Evolutionary conservation across 306 rosid species (phyloP), one percentile per base, ranked within the genome.

Genomic region (Sicyos baderoa): DNA sequence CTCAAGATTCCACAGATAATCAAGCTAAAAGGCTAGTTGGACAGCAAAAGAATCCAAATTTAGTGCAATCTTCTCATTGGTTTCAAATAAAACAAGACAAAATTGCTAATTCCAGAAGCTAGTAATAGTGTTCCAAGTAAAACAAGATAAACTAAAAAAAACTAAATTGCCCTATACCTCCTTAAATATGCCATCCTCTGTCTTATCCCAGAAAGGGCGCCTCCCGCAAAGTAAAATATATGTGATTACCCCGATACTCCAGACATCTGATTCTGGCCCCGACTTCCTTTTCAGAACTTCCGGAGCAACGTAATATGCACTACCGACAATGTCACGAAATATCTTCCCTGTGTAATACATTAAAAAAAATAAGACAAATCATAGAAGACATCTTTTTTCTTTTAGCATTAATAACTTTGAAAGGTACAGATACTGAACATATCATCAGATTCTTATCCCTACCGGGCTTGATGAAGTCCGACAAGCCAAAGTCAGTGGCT

Each of bases 151-250:
- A 29, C 35, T 29, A 29, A 29, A 4, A 29, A 29, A 29, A 29
- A n/a, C n/a, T 25, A 25, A 75, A 76, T 76, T 54, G 74, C 72
- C 77, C 61, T 64, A 57, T 80, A 94, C 99, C 99, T 94, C 99
- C 87, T 90, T 94, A 83, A 94, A 94, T 81, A 94, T 94, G 76
- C 99, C 99, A 83, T 94, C 99, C 82, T 94, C 99, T 0, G 99
- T 94, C 85, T 87, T 94, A 82, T 94, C 97, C 99, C 99, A 94
- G 75, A 94, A 94, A n/a, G 99, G 99, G 3, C 99, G 99, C 79
- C 91, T 87, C 70, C 99, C 99, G 58, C 95, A 88, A 67, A 94
- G 99, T 82, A 94, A 84, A 80, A 94, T 94, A 79, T 94, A 94
- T 62, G 99, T 90, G 79, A 94, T 94, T 53, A 94, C 97, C 62